Evolutionary conservation across 192 early-diverging fungal genomes (phyloP), one percentile per base, ranked within the genome.

Genomic region (Coemansia sp.): DNA sequence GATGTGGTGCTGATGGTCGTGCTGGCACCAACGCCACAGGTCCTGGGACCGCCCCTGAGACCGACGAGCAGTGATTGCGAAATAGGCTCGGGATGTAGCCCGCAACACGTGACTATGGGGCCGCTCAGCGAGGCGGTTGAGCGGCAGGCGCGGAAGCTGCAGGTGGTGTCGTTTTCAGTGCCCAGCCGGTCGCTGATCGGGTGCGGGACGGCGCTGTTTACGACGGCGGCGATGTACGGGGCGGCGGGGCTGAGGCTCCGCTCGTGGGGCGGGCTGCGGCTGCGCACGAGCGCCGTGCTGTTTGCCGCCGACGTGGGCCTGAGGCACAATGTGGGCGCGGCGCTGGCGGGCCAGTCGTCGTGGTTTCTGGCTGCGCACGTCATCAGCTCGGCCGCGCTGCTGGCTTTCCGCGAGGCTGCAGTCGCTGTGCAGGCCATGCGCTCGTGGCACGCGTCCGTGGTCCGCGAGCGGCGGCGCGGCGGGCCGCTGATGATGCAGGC

Each of bases 381-480:
- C 3, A 62, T 81, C 3, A 55, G 65, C 47, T 39, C 69, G 24
- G 62, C 62, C 4, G 22, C 30, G 15, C 56, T 81, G 13, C 44
- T 76, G 18, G 67, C 15, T 3, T 15, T 76, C 64, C 69, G 69
- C n/a, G 79, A 76, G 50, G 53, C 52, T 6, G 79, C 73, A 0
- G 69, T 65, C 39, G 64, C 41, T 0, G 68, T 68, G 22, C 79
- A 76, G 58, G 67, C 29, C 45, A 73, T 73, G 74, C 79, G 79
- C 8, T 68, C 61, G 20, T 82, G 79, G 79, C 68, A 82, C 50
- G 41, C 47, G 16, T 59, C 79, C 1, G 71, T 75, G 20, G 70
- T 82, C 20, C 60, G 71, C 2, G 79, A 82, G 32, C 73, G 79
- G 12, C 66, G 79, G 9, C 55, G 69, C 1, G 78, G 78, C 0